These are phyloP conservation scores for Gossypium aridum DNA, from an alignment of 441 rosid genomes.

Conservation along the genomic window DNA sequence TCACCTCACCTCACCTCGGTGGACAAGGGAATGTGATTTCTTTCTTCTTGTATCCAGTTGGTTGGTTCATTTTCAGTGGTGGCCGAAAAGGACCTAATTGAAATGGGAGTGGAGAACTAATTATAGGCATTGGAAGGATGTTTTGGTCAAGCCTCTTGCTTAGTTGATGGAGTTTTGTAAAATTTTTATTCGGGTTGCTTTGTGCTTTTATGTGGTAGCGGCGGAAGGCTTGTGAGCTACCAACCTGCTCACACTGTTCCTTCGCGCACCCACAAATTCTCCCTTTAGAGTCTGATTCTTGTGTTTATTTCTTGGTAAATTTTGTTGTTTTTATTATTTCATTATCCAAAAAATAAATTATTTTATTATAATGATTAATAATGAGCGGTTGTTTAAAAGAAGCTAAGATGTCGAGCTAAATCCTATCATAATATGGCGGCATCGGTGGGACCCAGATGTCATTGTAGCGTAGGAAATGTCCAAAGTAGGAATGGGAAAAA, in stretches of 20 bases:
- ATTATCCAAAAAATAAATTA: background rate
- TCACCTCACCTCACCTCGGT: no score
- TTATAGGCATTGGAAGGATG: slow-evolving; percentile 15
- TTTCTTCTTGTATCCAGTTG: background rate
- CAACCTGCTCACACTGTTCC: background rate
- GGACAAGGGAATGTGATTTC: slow-evolving; percentile 6
- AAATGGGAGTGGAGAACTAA: background rate
- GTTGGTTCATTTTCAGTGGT: slow-evolving; percentile 12
- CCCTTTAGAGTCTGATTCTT: background rate
- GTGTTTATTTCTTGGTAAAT: background rate
- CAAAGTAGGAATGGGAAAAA: slow-evolving; percentile 19
- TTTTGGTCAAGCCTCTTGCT: slow-evolving; percentile 1
- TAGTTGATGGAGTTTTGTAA: background rate
- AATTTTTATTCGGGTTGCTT: background rate
- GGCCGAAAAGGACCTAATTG: slow-evolving; percentile 14
- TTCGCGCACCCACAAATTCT: slow-evolving; percentile 1
- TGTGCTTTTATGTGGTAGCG: slow-evolving; percentile 13
- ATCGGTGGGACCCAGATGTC: slow-evolving; percentile 6
- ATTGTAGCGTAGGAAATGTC: slow-evolving; percentile 27
- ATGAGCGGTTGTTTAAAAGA: background rate
- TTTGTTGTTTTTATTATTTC: background rate
- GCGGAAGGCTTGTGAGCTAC: slow-evolving; percentile 13
- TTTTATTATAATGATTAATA: background rate
- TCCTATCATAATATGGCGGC: background rate
- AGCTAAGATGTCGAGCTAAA: background rate